Base-by-base conservation (phyloP, 345 rosid species). In the Kernera saxatilis region DNA sequence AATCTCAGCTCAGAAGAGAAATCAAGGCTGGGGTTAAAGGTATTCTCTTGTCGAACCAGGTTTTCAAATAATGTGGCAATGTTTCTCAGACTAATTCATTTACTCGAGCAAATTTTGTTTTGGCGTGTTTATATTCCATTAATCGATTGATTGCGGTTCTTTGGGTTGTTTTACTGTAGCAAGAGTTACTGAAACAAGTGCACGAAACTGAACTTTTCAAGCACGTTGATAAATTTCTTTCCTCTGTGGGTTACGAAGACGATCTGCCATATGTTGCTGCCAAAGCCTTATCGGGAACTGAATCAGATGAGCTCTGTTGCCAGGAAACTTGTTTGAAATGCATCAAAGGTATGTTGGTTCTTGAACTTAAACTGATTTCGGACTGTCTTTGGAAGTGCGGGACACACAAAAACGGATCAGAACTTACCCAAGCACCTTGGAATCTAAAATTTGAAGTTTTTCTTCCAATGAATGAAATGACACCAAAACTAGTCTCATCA, bases 1-100 rank as follows among this genome's bases (percentile, higher is more conserved):
- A 83, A 79, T 74, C 81, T 93, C 75, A 86, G 89, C 76, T 70
- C 64, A 51, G 93, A 89, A 77, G 97, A 89, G 84, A 91, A 74
- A 59, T 82, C 80, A 78, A 81, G 93, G 76, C 90, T 89, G 30
- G 58, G 82, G 29, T 54, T 84, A 30, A 94, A 94, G 95, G 97
- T 91, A 32, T 52, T 61, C 8, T 13, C 44, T 19, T 43, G 1
- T 61, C 32, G 32, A 29, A 5, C 32, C 32, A 5, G 8, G 32
- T 29, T 29, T 29, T 29, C 32, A 5, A 7, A 29, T n/a, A n/a
- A n/a, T n/a, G n/a, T n/a, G n/a, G n/a, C n/a, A n/a, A n/a, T n/a
- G n/a, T n/a, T n/a, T n/a, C n/a, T n/a, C n/a, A n/a, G n/a, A n/a
- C n/a, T n/a, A n/a, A n/a, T n/a, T n/a, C n/a, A n/a, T 25, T 11